Evolutionary conservation across 257 asterid species (phyloP), one percentile per base, ranked within the genome.

Genomic region (Linaria vulgaris): DNA sequence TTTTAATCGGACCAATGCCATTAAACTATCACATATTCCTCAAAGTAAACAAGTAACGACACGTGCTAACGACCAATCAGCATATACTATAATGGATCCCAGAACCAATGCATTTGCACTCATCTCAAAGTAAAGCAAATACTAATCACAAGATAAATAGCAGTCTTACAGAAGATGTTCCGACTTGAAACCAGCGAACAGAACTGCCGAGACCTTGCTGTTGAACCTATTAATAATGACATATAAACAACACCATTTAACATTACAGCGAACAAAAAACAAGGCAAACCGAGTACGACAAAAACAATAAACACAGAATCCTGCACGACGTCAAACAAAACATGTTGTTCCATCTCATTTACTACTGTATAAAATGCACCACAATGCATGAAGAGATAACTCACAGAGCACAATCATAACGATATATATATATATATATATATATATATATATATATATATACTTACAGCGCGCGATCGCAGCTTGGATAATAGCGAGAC

Each of bases 121-220:
- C 9, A 55, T n/a, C 44, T 1, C 14, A 30, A 30, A 1, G 61
- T 12, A 30, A 55, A 55, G 7, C 49, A 13, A 0, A 3, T 3
- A 30, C 11, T 27, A 55, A 55, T 27, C 39, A 55, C 37, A 55
- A 20, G 21, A 63, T 12, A 24, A 14, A 38, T 19, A 31, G 23
- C 37, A 57, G n/a, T 49, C 72, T 76, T 78, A 84, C 91, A 57
- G 96, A 81, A 34, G 97, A 79, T 59, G 90, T 83, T 79, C 87
- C 95, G 69, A 90, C 80, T 83, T 90, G 97, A 70, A 90, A 84
- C 95, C 95, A 87, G 43, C 97, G 97, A 14, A 90, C 88, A 17
- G 95, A 85, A 61, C 75, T 77, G 69, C 77, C 56, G 51, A 83
- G 70, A 58, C 71, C 79, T 24, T 79, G 76, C 86, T 78, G 94